Base-by-base conservation (phyloP, 208 protist genomes). In the Crithidia fasciculata region DNA sequence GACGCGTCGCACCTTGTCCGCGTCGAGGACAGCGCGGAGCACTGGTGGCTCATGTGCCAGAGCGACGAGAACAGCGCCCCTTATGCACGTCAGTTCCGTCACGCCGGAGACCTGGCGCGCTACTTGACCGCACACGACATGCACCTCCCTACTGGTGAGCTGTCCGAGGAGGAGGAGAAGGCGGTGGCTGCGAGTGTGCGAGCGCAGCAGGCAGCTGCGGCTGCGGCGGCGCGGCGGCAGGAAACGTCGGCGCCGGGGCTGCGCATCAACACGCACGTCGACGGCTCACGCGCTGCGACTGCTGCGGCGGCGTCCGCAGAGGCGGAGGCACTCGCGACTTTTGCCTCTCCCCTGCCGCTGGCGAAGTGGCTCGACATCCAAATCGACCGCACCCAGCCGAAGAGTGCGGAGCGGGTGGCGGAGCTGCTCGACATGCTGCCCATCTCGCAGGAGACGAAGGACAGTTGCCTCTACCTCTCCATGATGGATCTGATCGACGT, bases 331-430 rank as follows among this genome's bases (percentile, higher is more conserved):
- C 28, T 52, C 10, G 5, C 52, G 16, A 28, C 3, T 12, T 18
- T 13, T 16, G n/a, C 44, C 8, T 16, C 39, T 40, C 36, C 53
- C 54, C 65, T 80, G 69, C 86, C 85, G 0, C 69, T 75, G 2
- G 65, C 87, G 0, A 91, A 89, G 70, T 96, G 92, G 89, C 80
- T 96, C 19, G 92, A 96, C 54, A 84, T 96, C 28, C 92, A 96
- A 76, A 72, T 82, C 12, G 80, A 82, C 39, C 77, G 81, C 37
- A 40, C 59, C 52, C 69, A 84, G 28, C 69, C 80, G 3, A 47
- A 44, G 45, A 80, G 76, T 28, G 75, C 54, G 43, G 52, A 75
- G 28, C 69, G 89, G 39, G 59, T 94, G 15, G 55, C 50, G 3
- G 44, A 76, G n/a, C 45, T 96, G 36, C 75, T 96, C n/a, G 65